Evolutionary conservation across 805 yeast species (phyloP).

Genomic region (Yamadazyma tumulicola): DNA sequence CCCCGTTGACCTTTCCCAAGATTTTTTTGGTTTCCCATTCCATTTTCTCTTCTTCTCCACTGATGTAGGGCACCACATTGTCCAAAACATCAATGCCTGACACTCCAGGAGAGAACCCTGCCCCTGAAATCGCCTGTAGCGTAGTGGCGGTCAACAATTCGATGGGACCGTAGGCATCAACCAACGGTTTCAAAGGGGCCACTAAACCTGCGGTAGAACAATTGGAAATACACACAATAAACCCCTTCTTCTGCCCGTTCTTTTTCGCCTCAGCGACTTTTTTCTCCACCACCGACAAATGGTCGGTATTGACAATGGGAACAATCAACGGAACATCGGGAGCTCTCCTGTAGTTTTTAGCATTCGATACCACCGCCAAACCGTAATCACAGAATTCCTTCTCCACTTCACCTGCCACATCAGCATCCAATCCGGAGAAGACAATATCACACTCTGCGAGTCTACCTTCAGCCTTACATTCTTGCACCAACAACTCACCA

Average conservation of each 20-base stretch:
- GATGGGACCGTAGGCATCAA: slow-evolving; percentile 86
- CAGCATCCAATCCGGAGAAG: slow-evolving; percentile 92
- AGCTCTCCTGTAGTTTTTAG: slow-evolving; percentile 91
- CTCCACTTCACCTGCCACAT: slow-evolving; percentile 90
- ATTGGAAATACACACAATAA: slow-evolving; percentile 91
- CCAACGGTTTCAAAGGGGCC: slow-evolving; percentile 93
- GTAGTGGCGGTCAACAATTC: slow-evolving; percentile 86
- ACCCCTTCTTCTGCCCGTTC: slow-evolving; percentile 63
- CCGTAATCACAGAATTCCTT: slow-evolving; percentile 79
- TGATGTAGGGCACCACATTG: slow-evolving; percentile 89
- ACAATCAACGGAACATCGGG: slow-evolving; percentile 88
- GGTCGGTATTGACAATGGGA: slow-evolving; percentile 93
- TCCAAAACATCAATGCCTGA: slow-evolving; percentile 93
- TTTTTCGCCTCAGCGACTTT: slow-evolving; percentile 55
- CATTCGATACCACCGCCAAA: slow-evolving; percentile 84
- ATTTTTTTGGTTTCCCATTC: slow-evolving; percentile 98
- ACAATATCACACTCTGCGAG: slow-evolving; percentile 92
- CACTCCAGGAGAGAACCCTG: slow-evolving; percentile 97
- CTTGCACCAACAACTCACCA: slow-evolving; percentile 61
- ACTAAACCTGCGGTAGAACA: slow-evolving; percentile 98
- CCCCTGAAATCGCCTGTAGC: slow-evolving; percentile 96
- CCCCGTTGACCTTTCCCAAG: slow-evolving; percentile 59
- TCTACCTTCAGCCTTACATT: slow-evolving; percentile 65
- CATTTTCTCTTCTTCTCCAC: slow-evolving; percentile 97
- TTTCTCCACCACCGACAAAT: slow-evolving; percentile 67